These are phyloP conservation scores for Helicocarpus griseus DNA, from an alignment of 2,329 filamentous ascomycete species.

Conservation along the genomic window DNA sequence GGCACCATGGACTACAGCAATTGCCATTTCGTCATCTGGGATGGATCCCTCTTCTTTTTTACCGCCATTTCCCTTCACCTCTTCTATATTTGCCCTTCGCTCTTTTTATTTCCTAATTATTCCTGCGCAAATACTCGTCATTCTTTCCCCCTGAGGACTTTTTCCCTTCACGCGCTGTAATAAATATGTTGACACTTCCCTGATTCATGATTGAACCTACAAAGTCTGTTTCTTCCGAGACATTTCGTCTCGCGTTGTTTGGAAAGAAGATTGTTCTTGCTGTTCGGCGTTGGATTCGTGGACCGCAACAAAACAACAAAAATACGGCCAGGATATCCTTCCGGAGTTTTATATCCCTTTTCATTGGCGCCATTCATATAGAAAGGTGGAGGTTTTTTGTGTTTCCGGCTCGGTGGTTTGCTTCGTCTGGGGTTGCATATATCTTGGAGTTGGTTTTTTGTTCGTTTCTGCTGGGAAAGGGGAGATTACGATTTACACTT, in stretches of 20 bases:
- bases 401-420: neutral
- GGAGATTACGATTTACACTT: neutral
- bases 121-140: too few species aligned
- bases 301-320: neutral
- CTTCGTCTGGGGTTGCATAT: neutral
- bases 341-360: neutral
- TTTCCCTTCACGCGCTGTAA: neutral
- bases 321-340: neutral
- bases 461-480: neutral
- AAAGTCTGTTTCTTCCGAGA: neutral
- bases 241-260: neutral
- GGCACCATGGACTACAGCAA: neutral
- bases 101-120: neutral
- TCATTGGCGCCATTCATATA: neutral
- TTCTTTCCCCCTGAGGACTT: neutral
- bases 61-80: neutral
- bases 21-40: neutral
- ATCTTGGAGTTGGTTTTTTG: neutral
- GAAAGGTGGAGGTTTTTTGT: neutral
- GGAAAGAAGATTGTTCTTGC: neutral
- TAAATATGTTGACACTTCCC: neutral
- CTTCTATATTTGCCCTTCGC: neutral
- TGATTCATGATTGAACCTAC: neutral
- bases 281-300: neutral
- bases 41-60: neutral